Evolutionary conservation across 2,329 filamentous ascomycete species (phyloP).

Genomic region (Microdochium nivale): DNA sequence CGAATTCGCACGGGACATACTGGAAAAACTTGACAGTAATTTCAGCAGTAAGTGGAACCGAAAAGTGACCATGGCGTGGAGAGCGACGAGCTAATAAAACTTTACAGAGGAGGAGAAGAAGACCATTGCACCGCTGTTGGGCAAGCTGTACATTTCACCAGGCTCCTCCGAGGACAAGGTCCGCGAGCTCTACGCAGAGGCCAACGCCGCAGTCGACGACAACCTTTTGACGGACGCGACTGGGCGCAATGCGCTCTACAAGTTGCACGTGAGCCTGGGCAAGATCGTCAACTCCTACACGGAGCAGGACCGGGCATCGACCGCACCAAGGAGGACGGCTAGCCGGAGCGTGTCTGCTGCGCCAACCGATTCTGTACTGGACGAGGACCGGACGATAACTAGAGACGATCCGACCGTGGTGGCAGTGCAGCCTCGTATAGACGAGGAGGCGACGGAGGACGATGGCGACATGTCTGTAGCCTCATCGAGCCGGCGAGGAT

Average conservation of each 20-base stretch:
- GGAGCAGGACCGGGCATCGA: slow-evolving; percentile 33
- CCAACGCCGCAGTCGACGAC: slow-evolving; percentile 55
- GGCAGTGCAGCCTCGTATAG: not conserved
- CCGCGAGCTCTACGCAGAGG: slow-evolving; percentile 46
- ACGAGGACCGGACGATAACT: not conserved
- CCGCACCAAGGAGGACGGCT: slow-evolving; percentile 7
- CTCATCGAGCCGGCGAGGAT: not conserved
- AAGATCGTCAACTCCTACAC: slow-evolving; percentile 51
- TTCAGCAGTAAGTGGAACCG: slow-evolving; percentile 50
- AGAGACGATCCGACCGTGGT: not conserved
- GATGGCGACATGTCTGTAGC: not conserved
- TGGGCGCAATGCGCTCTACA: slow-evolving; percentile 56
- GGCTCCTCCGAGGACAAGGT: slow-evolving; percentile 52
- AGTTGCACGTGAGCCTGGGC: slow-evolving; percentile 57
- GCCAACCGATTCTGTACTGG: slow-evolving; percentile 1
- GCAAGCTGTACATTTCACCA: slow-evolving; percentile 72
- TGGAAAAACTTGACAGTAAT: slow-evolving; percentile 63
- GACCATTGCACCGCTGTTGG: slow-evolving; percentile 64
- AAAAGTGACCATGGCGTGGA: not conserved
- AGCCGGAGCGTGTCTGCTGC: slow-evolving; percentile 12
- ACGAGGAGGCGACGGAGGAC: not conserved
- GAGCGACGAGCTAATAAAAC: slow-evolving; percentile 16
- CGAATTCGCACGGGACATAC: slow-evolving; percentile 64
- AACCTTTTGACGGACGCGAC: slow-evolving; percentile 51
- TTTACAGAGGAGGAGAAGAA: slow-evolving; percentile 76